Evolutionary conservation across 2,329 filamentous ascomycete species (phyloP).

Genomic region (Hymenoscyphus occultus): DNA sequence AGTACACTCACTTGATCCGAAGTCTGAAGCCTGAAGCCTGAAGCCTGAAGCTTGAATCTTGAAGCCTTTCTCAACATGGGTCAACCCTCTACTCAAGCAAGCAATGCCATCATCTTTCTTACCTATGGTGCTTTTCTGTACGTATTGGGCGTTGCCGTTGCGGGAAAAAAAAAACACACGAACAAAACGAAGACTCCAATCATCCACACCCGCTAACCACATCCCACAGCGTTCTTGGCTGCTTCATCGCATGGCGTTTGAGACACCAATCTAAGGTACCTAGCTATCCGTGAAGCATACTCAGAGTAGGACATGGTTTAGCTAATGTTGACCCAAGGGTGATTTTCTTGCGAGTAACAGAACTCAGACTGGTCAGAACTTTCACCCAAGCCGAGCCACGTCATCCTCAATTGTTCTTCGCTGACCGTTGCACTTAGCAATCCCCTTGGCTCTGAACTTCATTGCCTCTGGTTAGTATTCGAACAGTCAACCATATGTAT

Average conservation of each 20-base stretch:
- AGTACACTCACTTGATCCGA: no score
- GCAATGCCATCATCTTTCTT: conserved; percentile 79
- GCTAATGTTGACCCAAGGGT: conserved; percentile 36
- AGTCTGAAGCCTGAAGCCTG: no score
- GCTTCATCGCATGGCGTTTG: conserved; percentile 53
- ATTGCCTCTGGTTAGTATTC: conserved; percentile 83
- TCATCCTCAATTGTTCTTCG: background rate
- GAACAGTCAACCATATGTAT: conserved; percentile 38
- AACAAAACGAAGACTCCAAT: background rate
- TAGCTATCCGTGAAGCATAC: background rate
- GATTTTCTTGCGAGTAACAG: conserved; percentile 74
- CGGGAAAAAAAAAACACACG: background rate
- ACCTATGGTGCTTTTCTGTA: conserved; percentile 78
- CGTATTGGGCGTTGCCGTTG: conserved; percentile 31
- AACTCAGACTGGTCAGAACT: conserved; percentile 76
- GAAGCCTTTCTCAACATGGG: conserved; percentile 54
- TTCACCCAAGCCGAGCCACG: conserved; percentile 12
- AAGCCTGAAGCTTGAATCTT: no score
- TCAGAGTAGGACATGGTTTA: background rate
- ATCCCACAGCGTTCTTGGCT: conserved; percentile 57
- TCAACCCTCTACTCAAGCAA: conserved; percentile 68
- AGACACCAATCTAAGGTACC: conserved; percentile 42
- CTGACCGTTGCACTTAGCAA: conserved; percentile 48
- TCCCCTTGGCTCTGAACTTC: conserved; percentile 83
- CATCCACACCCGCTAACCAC: background rate